These are phyloP conservation scores for Nicotiana tomentosiformis DNA, from an alignment of 257 asterid genomes.

Conservation along the genomic window DNA sequence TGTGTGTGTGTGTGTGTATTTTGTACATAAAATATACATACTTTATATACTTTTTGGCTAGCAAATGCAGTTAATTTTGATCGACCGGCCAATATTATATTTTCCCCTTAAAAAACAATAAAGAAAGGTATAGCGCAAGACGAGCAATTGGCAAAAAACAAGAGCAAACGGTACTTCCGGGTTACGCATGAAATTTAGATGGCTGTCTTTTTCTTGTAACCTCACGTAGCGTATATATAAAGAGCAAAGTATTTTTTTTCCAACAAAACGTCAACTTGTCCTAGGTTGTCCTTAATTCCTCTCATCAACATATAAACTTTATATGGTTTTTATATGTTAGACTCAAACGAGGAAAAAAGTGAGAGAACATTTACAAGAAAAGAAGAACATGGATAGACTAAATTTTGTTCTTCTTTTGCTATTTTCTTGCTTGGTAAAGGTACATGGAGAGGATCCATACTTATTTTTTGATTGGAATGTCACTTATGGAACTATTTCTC, in stretches of 20 bases:
- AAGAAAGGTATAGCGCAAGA: neutral
- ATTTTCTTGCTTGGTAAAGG: neutral
- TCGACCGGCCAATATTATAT: too few relatives aligned
- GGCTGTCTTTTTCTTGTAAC: neutral
- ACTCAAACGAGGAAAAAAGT: neutral
- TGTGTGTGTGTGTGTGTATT: too few relatives aligned
- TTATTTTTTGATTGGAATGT: neutral
- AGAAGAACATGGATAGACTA: neutral
- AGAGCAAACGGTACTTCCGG: neutral
- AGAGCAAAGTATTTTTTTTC: neutral
- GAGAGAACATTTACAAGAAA: neutral
- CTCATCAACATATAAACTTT: neutral
- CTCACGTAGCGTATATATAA: neutral
- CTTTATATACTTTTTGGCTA: too few relatives aligned
- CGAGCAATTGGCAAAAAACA: neutral
- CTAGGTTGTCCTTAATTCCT: neutral
- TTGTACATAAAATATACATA: too few relatives aligned
- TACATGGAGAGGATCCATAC: slow-evolving; percentile 9
- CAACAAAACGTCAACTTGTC: neutral
- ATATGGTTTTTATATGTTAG: neutral
- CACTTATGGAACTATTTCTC: slow-evolving; percentile 4
- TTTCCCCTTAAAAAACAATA: neutral
- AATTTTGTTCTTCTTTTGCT: slow-evolving; percentile 3
- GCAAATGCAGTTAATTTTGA: too few relatives aligned
- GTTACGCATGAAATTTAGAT: neutral